Percentiles rank a stretch among this genome's conserved stretches.
These are phyloP conservation scores for Volvox reticuliferus DNA, from an alignment of 139 green algal species.

Conservation along the genomic window DNA sequence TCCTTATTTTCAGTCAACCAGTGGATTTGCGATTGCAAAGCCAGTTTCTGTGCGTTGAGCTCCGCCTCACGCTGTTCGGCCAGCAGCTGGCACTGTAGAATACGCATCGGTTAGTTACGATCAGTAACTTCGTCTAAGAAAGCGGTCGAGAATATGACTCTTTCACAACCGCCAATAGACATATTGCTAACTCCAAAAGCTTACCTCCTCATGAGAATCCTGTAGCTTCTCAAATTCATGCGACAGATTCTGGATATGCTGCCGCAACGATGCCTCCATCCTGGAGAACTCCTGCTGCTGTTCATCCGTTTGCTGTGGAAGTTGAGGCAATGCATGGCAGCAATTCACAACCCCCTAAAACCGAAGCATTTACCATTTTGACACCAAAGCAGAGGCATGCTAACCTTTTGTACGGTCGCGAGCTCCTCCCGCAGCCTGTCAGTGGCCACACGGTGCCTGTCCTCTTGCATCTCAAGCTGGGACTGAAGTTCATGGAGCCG, in stretches of 20 bases:
- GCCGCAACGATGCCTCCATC: not conserved
- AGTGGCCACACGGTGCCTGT: slow-evolving; percentile 27
- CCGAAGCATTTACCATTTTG: not conserved
- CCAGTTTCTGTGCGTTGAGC: slow-evolving; percentile 70
- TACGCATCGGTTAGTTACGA: not conserved
- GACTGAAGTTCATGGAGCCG: slow-evolving; percentile 42
- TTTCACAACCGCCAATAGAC: no score
- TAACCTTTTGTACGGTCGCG: not conserved
- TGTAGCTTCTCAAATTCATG: not conserved
- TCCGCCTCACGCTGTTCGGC: slow-evolving; percentile 80
- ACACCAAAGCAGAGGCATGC: not conserved
- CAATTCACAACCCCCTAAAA: no score
- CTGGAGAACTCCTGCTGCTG: not conserved
- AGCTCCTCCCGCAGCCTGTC: slow-evolving; percentile 45
- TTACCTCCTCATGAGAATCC: slow-evolving; percentile 43
- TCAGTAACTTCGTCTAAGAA: not conserved
- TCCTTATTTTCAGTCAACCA: slow-evolving; percentile 70
- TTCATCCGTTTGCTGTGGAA: not conserved
- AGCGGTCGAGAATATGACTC: no score
- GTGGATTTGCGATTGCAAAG: slow-evolving; percentile 71
- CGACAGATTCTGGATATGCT: not conserved
- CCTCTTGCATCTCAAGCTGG: slow-evolving; percentile 42
- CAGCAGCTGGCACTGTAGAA: slow-evolving; percentile 75
- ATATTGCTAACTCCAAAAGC: not conserved
- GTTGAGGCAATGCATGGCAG: no score